Evolutionary conservation across 2,329 filamentous ascomycete species (phyloP).

Genomic region (Fusarium sulawesiense): DNA sequence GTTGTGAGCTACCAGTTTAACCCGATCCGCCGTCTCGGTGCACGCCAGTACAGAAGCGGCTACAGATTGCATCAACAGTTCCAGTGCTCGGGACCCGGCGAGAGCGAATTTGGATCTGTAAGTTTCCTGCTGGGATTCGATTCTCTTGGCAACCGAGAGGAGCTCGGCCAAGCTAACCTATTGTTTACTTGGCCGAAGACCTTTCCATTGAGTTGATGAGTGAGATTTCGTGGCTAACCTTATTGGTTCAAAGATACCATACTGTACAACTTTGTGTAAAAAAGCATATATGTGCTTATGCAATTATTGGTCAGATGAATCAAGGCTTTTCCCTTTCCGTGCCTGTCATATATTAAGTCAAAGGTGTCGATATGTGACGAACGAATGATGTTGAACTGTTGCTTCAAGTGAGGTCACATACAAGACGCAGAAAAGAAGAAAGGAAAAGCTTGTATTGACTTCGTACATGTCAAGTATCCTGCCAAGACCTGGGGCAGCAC

Average conservation of each 20-base stretch:
- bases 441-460: conserved; percentile 36
- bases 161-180: conserved; percentile 14
- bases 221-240: not conserved
- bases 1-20: conserved; percentile 9
- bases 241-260: not conserved
- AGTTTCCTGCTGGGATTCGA: not conserved
- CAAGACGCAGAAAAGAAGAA: not conserved
- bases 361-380: conserved; percentile 7
- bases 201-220: not conserved
- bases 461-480: conserved; percentile 32
- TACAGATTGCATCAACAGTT: not conserved
- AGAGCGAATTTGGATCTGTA: conserved; percentile 19
- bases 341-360: not conserved
- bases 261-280: not conserved
- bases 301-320: conserved; percentile 5
- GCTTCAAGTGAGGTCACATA: conserved; percentile 14
- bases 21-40: conserved; percentile 10
- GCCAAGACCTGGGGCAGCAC: conserved; percentile 42
- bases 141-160: conserved; percentile 19
- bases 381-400: conserved; percentile 3
- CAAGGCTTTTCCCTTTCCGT: not conserved
- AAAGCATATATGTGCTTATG: not conserved
- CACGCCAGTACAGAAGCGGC: conserved; percentile 32
- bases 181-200: conserved; percentile 4
- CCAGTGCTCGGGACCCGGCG: conserved; percentile 28